Evolutionary conservation across 306 rosid species (phyloP).

Genomic region (Vigna mungo): DNA sequence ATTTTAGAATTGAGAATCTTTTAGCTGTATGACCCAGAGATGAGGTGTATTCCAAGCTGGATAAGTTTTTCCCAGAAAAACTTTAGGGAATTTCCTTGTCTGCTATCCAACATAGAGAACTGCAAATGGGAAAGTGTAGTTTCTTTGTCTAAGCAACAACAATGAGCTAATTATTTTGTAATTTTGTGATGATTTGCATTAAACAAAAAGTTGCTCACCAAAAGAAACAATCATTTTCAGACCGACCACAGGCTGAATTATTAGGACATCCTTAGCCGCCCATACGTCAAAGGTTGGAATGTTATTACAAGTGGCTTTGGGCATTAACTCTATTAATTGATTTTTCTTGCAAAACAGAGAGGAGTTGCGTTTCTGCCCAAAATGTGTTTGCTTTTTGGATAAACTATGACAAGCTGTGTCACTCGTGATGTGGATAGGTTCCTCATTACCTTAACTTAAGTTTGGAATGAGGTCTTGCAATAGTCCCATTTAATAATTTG

Average conservation of each 20-base stretch:
- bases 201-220: slow-evolving; percentile 36
- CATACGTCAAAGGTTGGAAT: slow-evolving; percentile 39
- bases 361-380: not conserved
- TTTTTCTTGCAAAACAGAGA: not conserved
- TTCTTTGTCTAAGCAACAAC: too few relatives aligned
- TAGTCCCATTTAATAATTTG: too few relatives aligned
- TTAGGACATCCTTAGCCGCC: slow-evolving; percentile 46
- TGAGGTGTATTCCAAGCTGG: slow-evolving; percentile 32
- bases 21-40: not conserved
- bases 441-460: too few relatives aligned
- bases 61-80: not conserved
- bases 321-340: not conserved
- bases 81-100: not conserved
- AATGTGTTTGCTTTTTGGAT: not conserved
- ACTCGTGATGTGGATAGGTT: not conserved
- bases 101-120: not conserved
- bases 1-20: too few relatives aligned
- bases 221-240: slow-evolving; percentile 43
- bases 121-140: not conserved
- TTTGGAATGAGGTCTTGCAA: too few relatives aligned
- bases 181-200: slow-evolving; percentile 34
- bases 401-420: not conserved
- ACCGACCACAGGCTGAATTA: slow-evolving; percentile 55
- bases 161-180: too few relatives aligned
- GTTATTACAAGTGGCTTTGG: not conserved